phyloP scores from a whole-genome alignment of 2,329 filamentous ascomycete species.

The Boeremia exigua region DNA sequence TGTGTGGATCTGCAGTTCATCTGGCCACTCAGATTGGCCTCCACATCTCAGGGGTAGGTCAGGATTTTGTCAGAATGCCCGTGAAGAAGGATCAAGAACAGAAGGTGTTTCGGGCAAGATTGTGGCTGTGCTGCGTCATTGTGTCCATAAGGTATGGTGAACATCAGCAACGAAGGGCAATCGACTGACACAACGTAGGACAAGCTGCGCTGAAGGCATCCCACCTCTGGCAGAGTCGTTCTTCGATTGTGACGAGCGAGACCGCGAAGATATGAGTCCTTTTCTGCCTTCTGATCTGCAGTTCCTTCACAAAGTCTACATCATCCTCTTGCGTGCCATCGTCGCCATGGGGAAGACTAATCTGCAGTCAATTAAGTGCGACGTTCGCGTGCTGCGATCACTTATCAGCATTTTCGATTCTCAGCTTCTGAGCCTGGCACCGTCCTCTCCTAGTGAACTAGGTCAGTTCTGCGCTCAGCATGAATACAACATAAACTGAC shows the following conservation, averaged over 20 bases:
- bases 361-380: constrained; percentile 39
- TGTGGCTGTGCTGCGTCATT: constrained; percentile 49
- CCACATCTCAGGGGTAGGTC: constrained; percentile 48
- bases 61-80: constrained; percentile 49
- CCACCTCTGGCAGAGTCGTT: constrained; percentile 45
- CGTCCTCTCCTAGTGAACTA: constrained; percentile 40
- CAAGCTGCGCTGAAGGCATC: constrained; percentile 43
- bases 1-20: constrained; percentile 50
- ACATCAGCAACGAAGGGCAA: neutral
- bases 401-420: constrained; percentile 46
- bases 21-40: constrained; percentile 51
- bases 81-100: constrained; percentile 45
- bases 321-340: constrained; percentile 43
- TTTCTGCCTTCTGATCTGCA: constrained; percentile 39
- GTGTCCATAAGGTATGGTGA: constrained; percentile 42
- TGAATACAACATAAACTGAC: constrained; percentile 16
- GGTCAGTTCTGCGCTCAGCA: constrained; percentile 26
- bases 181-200: constrained; percentile 29
- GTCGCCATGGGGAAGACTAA: constrained; percentile 43
- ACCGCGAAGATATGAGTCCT: constrained; percentile 43
- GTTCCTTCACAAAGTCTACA: constrained; percentile 43
- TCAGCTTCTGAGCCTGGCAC: constrained; percentile 37
- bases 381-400: constrained; percentile 40
- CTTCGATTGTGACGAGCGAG: constrained; percentile 41
- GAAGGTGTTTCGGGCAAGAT: constrained; percentile 42